Evolutionary conservation across 75 land plant species (phyloP), one percentile per base, ranked within the genome.

Genomic region (Cryptomeria japonica): DNA sequence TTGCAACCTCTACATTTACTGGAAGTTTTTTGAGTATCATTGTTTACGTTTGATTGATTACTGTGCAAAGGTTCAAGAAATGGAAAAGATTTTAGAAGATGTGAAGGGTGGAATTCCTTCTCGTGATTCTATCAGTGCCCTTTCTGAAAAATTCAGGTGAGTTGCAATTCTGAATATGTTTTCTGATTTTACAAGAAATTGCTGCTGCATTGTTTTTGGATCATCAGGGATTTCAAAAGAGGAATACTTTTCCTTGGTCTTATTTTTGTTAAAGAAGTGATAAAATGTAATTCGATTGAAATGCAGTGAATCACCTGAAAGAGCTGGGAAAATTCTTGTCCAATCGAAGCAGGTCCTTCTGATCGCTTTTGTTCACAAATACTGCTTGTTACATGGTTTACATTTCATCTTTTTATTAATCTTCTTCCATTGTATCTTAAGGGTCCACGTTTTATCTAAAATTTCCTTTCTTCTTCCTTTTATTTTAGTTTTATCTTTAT

Each of bases 81-180:
- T 97, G 99, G 99, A 97, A 88, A 87, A 91, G 78, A 91, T 92
- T 41, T 86, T 97, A 89, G 94, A 92, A 86, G 94, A 90, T n/a
- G 77, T 88, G 73, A 90, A 92, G 51, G 94, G 93, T 89, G 86
- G 92, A 28, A 90, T 95, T 64, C 99, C 99, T 16, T 18, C 93
- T 55, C 93, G 95, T 47, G 95, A 94, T 32, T 12, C 93, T 72
- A 89, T 97, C n/a, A 83, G 68, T 37, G 78, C 89, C 47, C 93
- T 97, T 90, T 92, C 99, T 55, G 93, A 92, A 19, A 94, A 93
- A 80, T 97, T 97, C 90, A 95, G 96, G 99, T 96, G 75, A 38
- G 36, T 32, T 64, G 34, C 58, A 64, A 73, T 39, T 85, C 22
- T 34, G 44, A 16, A 53, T 86, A 28, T 75, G 55, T 32, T 22